These are phyloP conservation scores for Phaeoacremonium minimum DNA, from an alignment of 2,329 filamentous ascomycete species.

Conservation along the genomic window DNA sequence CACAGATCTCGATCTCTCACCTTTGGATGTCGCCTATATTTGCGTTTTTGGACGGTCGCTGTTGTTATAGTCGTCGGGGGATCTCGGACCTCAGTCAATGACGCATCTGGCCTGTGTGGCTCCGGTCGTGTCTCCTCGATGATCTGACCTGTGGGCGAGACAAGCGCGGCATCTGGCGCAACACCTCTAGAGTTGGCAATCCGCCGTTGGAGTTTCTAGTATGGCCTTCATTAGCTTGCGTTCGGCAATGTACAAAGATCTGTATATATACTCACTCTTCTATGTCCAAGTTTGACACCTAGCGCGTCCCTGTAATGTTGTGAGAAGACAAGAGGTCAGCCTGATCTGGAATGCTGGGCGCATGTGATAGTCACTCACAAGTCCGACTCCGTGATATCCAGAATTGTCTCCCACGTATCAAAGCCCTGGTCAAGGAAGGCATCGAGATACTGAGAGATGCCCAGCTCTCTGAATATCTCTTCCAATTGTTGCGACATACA, in stretches of 20 bases:
- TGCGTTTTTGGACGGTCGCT: constrained; percentile 70
- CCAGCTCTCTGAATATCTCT: constrained; percentile 67
- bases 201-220: constrained; percentile 74
- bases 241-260: constrained; percentile 3
- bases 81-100: constrained; percentile 36
- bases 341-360: background rate
- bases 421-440: constrained; percentile 75
- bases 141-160: constrained; percentile 41
- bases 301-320: constrained; percentile 67
- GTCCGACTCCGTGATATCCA: constrained; percentile 81
- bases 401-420: constrained; percentile 77
- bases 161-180: constrained; percentile 47
- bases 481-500: constrained; percentile 61
- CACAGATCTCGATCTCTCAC: constrained; percentile 35
- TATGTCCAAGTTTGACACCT: constrained; percentile 75
- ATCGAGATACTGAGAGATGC: constrained; percentile 72
- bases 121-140: constrained; percentile 54
- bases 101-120: constrained; percentile 41
- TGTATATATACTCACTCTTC: constrained; percentile 57
- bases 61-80: constrained; percentile 33
- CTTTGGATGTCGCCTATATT: constrained; percentile 76
- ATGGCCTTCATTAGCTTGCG: constrained; percentile 7
- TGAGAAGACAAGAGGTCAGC: background rate
- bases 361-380: constrained; percentile 58
- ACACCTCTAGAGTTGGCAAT: constrained; percentile 71